Evolutionary conservation across 2,329 filamentous ascomycete genomes (phyloP), one percentile per base, ranked within the genome.

Genomic region (Aspergillus intermedius): DNA sequence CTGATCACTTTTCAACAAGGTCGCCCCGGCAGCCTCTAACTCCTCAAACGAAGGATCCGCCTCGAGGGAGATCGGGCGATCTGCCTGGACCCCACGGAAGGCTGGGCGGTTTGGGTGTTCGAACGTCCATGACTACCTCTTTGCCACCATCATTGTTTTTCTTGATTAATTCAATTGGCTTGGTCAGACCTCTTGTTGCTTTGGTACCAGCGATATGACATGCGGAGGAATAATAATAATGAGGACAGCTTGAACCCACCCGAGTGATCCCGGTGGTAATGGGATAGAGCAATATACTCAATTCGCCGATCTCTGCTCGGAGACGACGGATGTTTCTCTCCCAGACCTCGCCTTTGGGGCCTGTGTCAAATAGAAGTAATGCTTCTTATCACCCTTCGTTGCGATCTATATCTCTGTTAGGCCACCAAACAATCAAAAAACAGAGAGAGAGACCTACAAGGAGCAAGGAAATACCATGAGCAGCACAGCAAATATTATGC

Each of bases 41-140:
- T 49, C 44, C 21, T 46, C 48, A n/a, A 49, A 49, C 2, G 44
- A 49, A 3, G 48, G 44, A n/a, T 49, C 48, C 2, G 48, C 48
- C 19, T 49, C 43, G 1, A 49, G 44, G 12, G 37, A 49, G 9
- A 49, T 46, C 4, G 48, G 39, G 10, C 17, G 37, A 35, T 49
- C 37, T 5, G 44, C 44, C 37, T 49, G 43, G 6, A 49, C 48
- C 1, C 48, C 44, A 10, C 44, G 44, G 28, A 15, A 49, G 15
- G 35, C 43, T 5, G 44, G 48, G 5, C 44, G 44, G 37, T 46
- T 15, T 3, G 48, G 48, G 10, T 49, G 48, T n/a, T n/a, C n/a
- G n/a, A 7, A 49, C 43, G n/a, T 49, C 48, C 35, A 49, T 22
- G 3, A 42, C 28, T 7, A 49, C 37, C 2, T n/a, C 9, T 3